Evolutionary conservation across 108 stramenopile species (phyloP), one percentile per base, ranked within the genome.

Genomic region (Skeletonema menzelii): DNA sequence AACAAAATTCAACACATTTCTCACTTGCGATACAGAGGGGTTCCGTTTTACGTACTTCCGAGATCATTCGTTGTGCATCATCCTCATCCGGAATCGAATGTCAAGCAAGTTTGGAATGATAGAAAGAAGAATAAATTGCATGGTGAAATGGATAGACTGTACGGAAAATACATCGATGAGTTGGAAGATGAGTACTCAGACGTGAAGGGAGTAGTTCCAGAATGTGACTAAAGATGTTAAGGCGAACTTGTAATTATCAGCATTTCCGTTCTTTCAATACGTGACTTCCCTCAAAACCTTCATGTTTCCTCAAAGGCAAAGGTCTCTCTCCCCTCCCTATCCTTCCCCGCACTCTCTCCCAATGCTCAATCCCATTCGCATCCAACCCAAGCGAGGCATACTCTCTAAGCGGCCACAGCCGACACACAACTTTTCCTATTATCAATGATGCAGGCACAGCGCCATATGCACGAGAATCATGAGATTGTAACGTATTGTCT

Each of bases 381-480:
- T 80, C 79, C 31, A 47, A 57, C 12, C 71, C 79, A 27, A 79
- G 27, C 46, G 64, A 80, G 15, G 56, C 57, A 32, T 80, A 73
- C 2, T 80, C 86, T 31, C 86, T 65, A 20, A 91, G 62, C 8
- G 97, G 97, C 96, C 95, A 97, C 19, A 97, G 46, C 13, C 96
- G 84, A 70, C 79, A 81, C 24, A 92, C 59, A 14, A 96, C 96
- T 56, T 95, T 88, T 10, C 97, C 97, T 30, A 90, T 75, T 27
- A 97, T 73, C 49, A 97, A 70, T 6, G 91, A 82, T 32, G 95
- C 88, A 11, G 97, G 97, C 27, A 98, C 75, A 4, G 94, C 80
- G 8, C 97, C 97, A 73, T 98, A 98, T 17, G 80, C 65, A 15
- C 97, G 84, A 19, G 96, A 97, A 67, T 98, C 97, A n/a, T 74